A percentile compares a stretch with the other conserved stretches of the same genome.
Conservation (phyloP, 768 basidiomycete species). For the Podaxis sp. region DNA sequence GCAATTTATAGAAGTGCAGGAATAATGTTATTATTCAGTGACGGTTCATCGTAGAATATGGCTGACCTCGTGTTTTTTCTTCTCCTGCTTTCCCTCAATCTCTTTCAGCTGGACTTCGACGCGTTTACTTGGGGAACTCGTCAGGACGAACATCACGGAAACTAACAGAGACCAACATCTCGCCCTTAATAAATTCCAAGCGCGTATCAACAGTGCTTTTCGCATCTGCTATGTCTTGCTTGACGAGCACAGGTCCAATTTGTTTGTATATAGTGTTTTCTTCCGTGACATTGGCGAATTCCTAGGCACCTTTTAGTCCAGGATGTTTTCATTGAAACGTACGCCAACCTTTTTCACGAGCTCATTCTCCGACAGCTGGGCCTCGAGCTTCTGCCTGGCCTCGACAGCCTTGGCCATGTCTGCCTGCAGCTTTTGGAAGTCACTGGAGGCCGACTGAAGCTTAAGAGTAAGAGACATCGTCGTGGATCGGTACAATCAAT, state of each 20-base stretch:
- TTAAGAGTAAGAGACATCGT: slow-evolving; percentile 52
- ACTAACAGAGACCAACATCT: slow-evolving; percentile 59
- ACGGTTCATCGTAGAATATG: slow-evolving; percentile 2
- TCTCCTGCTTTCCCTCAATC: slow-evolving; percentile 67
- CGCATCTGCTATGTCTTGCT: slow-evolving; percentile 86
- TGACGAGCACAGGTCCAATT: slow-evolving; percentile 84
- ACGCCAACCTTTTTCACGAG: slow-evolving; percentile 74
- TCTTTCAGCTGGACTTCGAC: slow-evolving; percentile 83
- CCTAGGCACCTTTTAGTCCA: slow-evolving; percentile 42
- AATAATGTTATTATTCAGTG: neutral
- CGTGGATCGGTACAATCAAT: slow-evolving; percentile 8
- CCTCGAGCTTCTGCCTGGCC: slow-evolving; percentile 81
- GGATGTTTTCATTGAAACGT: neutral
- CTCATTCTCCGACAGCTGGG: slow-evolving; percentile 89
- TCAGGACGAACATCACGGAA: slow-evolving; percentile 4
- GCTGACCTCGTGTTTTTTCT: slow-evolving; percentile 77
- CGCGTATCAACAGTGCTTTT: slow-evolving; percentile 86
- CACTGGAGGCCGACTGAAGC: slow-evolving; percentile 64
- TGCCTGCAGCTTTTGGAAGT: slow-evolving; percentile 77
- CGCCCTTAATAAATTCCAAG: slow-evolving; percentile 80
- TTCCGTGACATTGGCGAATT: slow-evolving; percentile 70
- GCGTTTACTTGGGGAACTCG: slow-evolving; percentile 45
- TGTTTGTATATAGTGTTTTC: slow-evolving; percentile 87
- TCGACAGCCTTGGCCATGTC: slow-evolving; percentile 75
- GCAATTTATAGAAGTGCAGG: neutral